These are phyloP conservation scores for Favolaschia claudopus DNA, from an alignment of 768 basidiomycete genomes.

Conservation along the genomic window DNA sequence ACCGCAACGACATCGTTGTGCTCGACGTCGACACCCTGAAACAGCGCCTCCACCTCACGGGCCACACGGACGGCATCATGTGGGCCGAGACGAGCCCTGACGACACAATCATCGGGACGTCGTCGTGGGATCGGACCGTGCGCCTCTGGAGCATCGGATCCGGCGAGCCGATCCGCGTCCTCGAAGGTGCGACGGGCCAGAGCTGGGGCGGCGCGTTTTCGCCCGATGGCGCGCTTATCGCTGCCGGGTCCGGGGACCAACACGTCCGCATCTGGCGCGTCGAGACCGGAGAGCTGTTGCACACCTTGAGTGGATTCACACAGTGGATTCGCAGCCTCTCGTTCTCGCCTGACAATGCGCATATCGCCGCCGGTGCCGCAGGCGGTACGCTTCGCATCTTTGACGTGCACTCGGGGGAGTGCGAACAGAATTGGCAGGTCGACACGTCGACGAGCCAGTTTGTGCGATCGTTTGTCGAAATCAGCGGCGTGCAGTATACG, in stretches of 20 bases:
- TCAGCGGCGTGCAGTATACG: neutral
- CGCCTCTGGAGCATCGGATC: slow-evolving; percentile 25
- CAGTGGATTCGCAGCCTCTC: slow-evolving; percentile 19
- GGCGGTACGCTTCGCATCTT: slow-evolving; percentile 9
- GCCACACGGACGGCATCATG: slow-evolving; percentile 20
- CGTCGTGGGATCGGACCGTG: slow-evolving; percentile 29
- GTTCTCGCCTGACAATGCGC: slow-evolving; percentile 16
- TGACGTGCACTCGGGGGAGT: slow-evolving; percentile 13
- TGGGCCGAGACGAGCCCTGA: slow-evolving; percentile 26
- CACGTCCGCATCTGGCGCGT: slow-evolving; percentile 27
- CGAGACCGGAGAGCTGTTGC: slow-evolving; percentile 21
- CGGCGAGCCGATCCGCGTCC: slow-evolving; percentile 12
- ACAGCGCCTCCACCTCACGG: slow-evolving; percentile 10
- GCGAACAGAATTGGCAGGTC: slow-evolving; percentile 18
- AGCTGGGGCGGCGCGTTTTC: slow-evolving; percentile 29
- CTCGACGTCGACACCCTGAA: neutral
- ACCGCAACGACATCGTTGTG: neutral
- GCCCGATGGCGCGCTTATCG: slow-evolving; percentile 27
- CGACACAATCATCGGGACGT: slow-evolving; percentile 21
- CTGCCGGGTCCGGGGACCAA: slow-evolving; percentile 24
- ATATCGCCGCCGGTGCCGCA: slow-evolving; percentile 14
- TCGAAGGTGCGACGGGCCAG: slow-evolving; percentile 14
- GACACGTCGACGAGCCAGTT: neutral
- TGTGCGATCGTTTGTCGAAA: neutral
- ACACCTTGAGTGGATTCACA: slow-evolving; percentile 16